phyloP scores from a whole-genome alignment of 2,329 filamentous ascomycete genomes.

The Fusarium scirpi region DNA sequence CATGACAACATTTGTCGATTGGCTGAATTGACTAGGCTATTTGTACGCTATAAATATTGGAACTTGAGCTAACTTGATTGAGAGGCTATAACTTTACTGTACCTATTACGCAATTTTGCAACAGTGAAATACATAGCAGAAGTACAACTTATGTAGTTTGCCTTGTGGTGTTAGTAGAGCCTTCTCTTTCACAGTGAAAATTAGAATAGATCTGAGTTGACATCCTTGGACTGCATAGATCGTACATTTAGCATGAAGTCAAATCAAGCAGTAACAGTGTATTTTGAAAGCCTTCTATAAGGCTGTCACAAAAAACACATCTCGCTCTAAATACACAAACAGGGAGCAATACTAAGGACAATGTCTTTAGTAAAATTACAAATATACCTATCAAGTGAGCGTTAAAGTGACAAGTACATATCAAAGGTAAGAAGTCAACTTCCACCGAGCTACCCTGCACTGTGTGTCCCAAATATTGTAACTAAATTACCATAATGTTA shows the following conservation, averaged over 20 bases:
- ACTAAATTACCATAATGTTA: neutral
- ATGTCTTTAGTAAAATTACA: rapidly evolving
- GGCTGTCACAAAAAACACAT: neutral
- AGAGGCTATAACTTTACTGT: too few relatives aligned
- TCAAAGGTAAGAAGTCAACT: neutral
- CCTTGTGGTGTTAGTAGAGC: too few relatives aligned
- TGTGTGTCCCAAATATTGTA: rapidly evolving
- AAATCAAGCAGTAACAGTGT: neutral
- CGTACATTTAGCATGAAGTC: too few relatives aligned
- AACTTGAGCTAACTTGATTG: too few relatives aligned
- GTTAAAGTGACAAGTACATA: neutral
- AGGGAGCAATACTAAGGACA: neutral
- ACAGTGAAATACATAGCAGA: neutral
- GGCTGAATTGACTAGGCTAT: neutral
- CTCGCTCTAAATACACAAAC: neutral
- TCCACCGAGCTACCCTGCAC: neutral
- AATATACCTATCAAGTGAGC: neutral
- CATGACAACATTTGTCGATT: neutral
- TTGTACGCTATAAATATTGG: neutral
- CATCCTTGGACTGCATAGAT: too few relatives aligned
- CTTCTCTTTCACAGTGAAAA: neutral
- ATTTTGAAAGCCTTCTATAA: rapidly evolving
- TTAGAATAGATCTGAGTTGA: too few relatives aligned
- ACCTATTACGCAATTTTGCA: too few relatives aligned
- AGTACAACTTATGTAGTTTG: neutral